Evolutionary conservation across 2,329 filamentous ascomycete genomes (phyloP), one percentile per base, ranked within the genome.

Genomic region (Decorospora gaudefroyi): DNA sequence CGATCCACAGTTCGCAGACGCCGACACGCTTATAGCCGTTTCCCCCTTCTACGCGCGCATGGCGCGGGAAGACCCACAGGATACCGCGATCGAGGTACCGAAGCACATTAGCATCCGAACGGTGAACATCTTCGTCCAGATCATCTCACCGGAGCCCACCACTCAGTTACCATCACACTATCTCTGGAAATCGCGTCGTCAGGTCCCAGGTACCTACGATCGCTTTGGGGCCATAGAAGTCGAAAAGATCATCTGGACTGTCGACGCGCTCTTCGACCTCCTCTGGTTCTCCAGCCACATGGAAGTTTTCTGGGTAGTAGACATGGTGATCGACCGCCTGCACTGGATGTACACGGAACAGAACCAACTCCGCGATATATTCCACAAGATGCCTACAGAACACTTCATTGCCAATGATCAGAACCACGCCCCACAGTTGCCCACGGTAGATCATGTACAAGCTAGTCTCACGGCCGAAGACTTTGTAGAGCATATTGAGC

Each of bases 51-150:
- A 34, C 17, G 30, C 38, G 4, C 36, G 36, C 12, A 30, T 8
- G 15, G 1, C 30, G 10, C 10, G 27, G 6, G 12, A 6, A 27
- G 11, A 19, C 10, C 8, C 38, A 6, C 13, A 27, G 3, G 5
- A 16, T 12, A 42, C 16, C 30, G n/a, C 28, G 22, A 28, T 42
- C 16, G 11, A 15, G 0, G 38, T 34, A 1, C 38, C 38, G 6
- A 13, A 11, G 6, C 7, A 27, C 4, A 30, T 49, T 3, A 9
- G 23, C 12, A 12, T 13, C 5, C 31, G 23, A 6, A 49, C 35
- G 1, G 28, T 49, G 0, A 44, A 49, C 16, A 25, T 25, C 8
- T 44, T 49, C 29, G 25, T 30, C 4, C 45, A 48, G 25, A 29
- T 48, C 10, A 18, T 44, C 18, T 23, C 34, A 2, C 40, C 39